A percentile compares a stretch with the other conserved stretches of the same genome.
These are phyloP conservation scores for Alternaria sp. DNA, from an alignment of 2,329 filamentous ascomycete genomes.

Conservation along the genomic window DNA sequence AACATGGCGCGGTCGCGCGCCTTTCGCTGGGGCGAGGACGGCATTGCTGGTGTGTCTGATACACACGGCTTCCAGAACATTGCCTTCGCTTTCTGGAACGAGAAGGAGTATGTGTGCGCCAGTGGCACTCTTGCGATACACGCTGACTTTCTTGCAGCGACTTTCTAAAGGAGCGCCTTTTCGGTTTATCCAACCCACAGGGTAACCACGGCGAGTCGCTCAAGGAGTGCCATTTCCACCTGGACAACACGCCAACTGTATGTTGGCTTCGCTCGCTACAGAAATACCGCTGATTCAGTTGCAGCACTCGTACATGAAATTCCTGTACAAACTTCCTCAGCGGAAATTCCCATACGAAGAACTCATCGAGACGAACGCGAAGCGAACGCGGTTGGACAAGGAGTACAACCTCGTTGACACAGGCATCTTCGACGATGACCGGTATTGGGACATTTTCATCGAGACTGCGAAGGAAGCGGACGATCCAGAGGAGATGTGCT, in stretches of 20 bases:
- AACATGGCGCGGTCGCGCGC: conserved; percentile 87
- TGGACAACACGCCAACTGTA: conserved; percentile 87
- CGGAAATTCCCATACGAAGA: conserved; percentile 90
- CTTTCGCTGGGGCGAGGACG: conserved; percentile 96
- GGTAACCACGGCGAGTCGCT: conserved; percentile 97
- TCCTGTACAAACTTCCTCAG: conserved; percentile 96
- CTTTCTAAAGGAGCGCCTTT: conserved; percentile 92
- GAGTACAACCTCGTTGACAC: conserved; percentile 95
- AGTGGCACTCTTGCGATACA: too few relatives aligned
- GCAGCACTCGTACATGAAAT: conserved; percentile 98
- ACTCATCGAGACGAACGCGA: conserved; percentile 81
- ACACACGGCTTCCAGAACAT: conserved; percentile 91
- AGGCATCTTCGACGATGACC: conserved; percentile 82
- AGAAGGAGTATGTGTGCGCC: conserved; percentile 74
- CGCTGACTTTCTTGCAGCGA: conserved; percentile 65
- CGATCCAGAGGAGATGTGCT: conserved; percentile 87
- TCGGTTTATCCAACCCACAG: conserved; percentile 93
- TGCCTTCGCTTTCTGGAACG: conserved; percentile 97
- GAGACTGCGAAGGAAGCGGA: conserved; percentile 95
- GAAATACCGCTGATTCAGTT: conserved; percentile 35
- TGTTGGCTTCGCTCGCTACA: conserved; percentile 45
- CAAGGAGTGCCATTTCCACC: conserved; percentile 95
- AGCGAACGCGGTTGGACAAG: conserved; percentile 73
- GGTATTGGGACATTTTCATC: conserved; percentile 97
- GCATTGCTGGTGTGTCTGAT: conserved; percentile 94